Base-by-base conservation (phyloP, 805 yeast genomes). In the Zygosaccharomyces bailii region DNA sequence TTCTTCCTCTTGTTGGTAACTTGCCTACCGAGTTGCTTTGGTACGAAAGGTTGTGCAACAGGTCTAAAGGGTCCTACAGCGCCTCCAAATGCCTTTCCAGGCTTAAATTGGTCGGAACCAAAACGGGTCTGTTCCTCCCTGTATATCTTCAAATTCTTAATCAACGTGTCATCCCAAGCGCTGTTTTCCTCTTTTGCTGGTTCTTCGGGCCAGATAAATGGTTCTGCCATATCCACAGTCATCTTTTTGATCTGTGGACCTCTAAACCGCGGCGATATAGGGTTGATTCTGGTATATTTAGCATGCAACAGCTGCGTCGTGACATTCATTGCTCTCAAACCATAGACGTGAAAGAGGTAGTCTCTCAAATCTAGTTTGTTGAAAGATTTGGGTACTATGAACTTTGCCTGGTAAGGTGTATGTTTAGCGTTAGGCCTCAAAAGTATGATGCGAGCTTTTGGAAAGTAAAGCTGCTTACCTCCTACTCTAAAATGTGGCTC, bases 361-460 rank as follows among this genome's bases (percentile, higher is more conserved):
- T 93, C 99, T 65, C 99, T 79, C 50, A 93, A 74, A 65, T 91
- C 98, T 70, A 93, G 73, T 65, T 90, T 91, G 72, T 93, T 93
- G 75, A 93, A 90, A 44, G 86, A 79, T 60, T 85, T 80, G 11
- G 99, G 99, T 14, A 95, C 99, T 52, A 86, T 79, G 67, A 93
- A 93, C 65, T 88, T 89, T 39, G 98, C 98, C 67, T 89, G 97
- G 69, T 86, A 90, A 38, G 99, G 99, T 0, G 96, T 86, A 67
- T 87, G 96, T 60, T 86, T 86, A n/a, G 98, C 96, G 59, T 86
- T 86, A 34, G 97, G 96, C 61, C 96, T 78, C 50, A 93, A 69
- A 24, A 91, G 71, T 40, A 86, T 79, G 30, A 91, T 73, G 50
- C 91, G 74, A 1, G 95, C 96, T 50, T 80, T 80, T 24, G 99